Conservation (phyloP, 345 rosid genomes). For the Eucalyptus shirleyi region DNA sequence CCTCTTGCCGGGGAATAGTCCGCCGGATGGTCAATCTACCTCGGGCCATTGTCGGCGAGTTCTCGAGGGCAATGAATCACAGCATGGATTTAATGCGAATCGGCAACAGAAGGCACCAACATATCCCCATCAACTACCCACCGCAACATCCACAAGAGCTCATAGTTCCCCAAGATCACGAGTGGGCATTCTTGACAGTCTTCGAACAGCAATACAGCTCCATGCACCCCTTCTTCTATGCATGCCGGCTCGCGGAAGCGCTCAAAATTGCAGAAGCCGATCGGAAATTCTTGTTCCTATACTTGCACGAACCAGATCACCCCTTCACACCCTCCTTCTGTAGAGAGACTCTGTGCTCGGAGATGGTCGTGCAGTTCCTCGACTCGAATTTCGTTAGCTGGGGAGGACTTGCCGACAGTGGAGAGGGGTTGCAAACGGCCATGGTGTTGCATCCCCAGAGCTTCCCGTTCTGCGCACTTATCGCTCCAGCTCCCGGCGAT, state of each 20-base stretch:
- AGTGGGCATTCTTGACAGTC: slow-evolving; percentile 28
- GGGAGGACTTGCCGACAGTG: slow-evolving; percentile 35
- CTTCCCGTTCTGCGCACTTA: slow-evolving; percentile 47
- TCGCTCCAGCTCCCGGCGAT: slow-evolving; percentile 32
- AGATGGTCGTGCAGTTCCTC: slow-evolving; percentile 39
- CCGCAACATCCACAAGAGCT: slow-evolving; percentile 6
- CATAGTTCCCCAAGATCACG: slow-evolving; percentile 9
- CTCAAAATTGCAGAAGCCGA: slow-evolving; percentile 39
- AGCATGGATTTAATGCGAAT: slow-evolving; percentile 8
- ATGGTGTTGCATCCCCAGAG: slow-evolving; percentile 16
- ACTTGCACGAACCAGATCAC: slow-evolving; percentile 36
- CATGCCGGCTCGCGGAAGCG: slow-evolving; percentile 29
- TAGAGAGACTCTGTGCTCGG: slow-evolving; percentile 36
- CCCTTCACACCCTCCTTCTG: slow-evolving; percentile 55
- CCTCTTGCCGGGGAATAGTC: slow-evolving; percentile 18
- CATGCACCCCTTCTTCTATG: slow-evolving; percentile 39
- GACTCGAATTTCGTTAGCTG: slow-evolving; percentile 45
- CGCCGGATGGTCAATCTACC: slow-evolving; percentile 43
- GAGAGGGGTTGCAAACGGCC: slow-evolving; percentile 41
- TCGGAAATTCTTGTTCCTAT: slow-evolving; percentile 43
- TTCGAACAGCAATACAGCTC: slow-evolving; percentile 44
- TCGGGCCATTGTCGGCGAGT: slow-evolving; percentile 21
- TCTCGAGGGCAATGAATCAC: slow-evolving; percentile 28
- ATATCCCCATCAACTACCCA: slow-evolving; percentile 2
- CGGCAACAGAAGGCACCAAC: slow-evolving; percentile 20